Percentiles rank a stretch among this genome's conserved stretches.
Evolutionary conservation across 768 basidiomycete species (phyloP).

Genomic region (Phylloporus scabripes): DNA sequence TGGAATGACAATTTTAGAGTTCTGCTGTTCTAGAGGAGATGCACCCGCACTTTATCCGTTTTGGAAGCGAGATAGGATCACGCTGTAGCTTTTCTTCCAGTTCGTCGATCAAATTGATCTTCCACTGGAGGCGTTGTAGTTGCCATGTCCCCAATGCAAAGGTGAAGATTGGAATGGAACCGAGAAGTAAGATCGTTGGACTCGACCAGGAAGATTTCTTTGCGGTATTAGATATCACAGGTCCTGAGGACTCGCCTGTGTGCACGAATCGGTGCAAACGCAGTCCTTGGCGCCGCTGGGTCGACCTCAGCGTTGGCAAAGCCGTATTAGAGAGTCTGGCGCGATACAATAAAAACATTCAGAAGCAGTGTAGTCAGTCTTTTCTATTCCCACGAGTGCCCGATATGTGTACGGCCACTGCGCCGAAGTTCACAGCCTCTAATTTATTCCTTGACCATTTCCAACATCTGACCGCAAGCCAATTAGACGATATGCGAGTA

Average conservation of each 20-base stretch:
- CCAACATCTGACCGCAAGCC: slow-evolving; percentile 2
- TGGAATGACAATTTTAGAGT: slow-evolving; percentile 19
- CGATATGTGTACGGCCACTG: slow-evolving; percentile 4
- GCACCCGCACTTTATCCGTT: slow-evolving; percentile 72
- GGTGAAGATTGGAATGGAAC: slow-evolving; percentile 85
- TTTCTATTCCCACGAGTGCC: slow-evolving; percentile 18
- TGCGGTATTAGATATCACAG: slow-evolving; percentile 45
- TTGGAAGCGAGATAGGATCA: slow-evolving; percentile 72
- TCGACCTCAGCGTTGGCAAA: slow-evolving; percentile 6
- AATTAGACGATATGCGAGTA: slow-evolving; percentile 24
- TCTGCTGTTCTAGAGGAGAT: slow-evolving; percentile 13
- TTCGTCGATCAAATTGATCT: slow-evolving; percentile 88
- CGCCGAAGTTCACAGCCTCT: background rate
- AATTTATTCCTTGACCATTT: slow-evolving; percentile 1
- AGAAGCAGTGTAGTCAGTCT: background rate
- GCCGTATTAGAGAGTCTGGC: slow-evolving; percentile 6
- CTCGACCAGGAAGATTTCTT: slow-evolving; percentile 57
- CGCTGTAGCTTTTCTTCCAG: slow-evolving; percentile 84
- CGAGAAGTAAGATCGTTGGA: slow-evolving; percentile 69
- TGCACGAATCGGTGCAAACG: slow-evolving; percentile 15
- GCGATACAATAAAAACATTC: slow-evolving; percentile 21
- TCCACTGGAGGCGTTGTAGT: slow-evolving; percentile 90
- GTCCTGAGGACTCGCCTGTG: slow-evolving; percentile 6
- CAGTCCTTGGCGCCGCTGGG: slow-evolving; percentile 3
- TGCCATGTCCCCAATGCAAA: slow-evolving; percentile 94